These are phyloP conservation scores for Hypocrella siamensis DNA, from an alignment of 2,329 filamentous ascomycete species.

Conservation along the genomic window DNA sequence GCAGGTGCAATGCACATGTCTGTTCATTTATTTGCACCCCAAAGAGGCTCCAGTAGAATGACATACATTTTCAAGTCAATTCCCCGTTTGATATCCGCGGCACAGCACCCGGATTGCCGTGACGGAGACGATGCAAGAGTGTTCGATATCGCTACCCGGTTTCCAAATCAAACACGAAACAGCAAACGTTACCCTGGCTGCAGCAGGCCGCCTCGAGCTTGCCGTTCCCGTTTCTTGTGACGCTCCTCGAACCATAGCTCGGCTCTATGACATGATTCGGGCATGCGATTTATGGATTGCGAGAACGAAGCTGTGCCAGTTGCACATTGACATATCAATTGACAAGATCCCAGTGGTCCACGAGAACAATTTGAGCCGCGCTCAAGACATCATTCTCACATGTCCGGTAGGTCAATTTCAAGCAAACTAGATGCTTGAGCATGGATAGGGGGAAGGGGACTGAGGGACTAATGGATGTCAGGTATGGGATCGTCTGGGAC, in stretches of 20 bases:
- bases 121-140: constrained; percentile 5
- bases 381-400: constrained; percentile 8
- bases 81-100: too few species aligned
- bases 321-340: constrained; percentile 12
- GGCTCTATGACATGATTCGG: constrained; percentile 10
- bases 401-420: constrained; percentile 11
- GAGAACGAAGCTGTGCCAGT: constrained; percentile 13
- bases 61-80: too few species aligned
- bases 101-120: too few species aligned
- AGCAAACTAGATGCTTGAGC: too few species aligned
- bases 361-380: constrained; percentile 1
- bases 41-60: too few species aligned
- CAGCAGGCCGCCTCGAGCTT: constrained; percentile 12
- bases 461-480: not conserved
- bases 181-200: constrained; percentile 9
- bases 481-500: constrained; percentile 15
- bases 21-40: too few species aligned
- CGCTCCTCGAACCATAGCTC: constrained; percentile 6
- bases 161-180: constrained; percentile 9
- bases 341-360: constrained; percentile 8
- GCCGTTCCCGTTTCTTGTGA: constrained; percentile 7
- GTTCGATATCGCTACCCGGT: constrained; percentile 10
- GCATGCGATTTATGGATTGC: constrained; percentile 17
- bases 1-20: too few species aligned
- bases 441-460: too few species aligned